Percentiles rank a stretch among this genome's conserved stretches.
Conservation (phyloP, 768 basidiomycete species). For the Dentipellis fragilis region DNA sequence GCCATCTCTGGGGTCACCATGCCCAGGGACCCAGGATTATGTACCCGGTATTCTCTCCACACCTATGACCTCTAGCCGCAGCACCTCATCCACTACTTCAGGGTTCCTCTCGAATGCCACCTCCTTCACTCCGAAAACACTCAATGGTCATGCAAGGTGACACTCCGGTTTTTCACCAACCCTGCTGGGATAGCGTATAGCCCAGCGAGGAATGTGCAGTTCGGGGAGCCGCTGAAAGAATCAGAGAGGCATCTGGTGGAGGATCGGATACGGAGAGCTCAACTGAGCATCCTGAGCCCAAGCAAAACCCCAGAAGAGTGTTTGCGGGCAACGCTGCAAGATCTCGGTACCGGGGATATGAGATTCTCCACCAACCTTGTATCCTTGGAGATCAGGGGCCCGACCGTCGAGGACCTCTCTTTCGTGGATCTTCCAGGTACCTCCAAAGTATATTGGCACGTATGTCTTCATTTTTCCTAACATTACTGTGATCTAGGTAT, state of each 20-base stretch:
- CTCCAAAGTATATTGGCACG: not conserved
- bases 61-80: not conserved
- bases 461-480: not conserved
- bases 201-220: conserved; percentile 17
- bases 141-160: conserved; percentile 15
- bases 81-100: not conserved
- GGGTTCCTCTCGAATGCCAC: conserved; percentile 11
- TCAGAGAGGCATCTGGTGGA: conserved; percentile 39
- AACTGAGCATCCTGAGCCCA: conserved; percentile 57
- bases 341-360: conserved; percentile 9
- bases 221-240: conserved; percentile 32
- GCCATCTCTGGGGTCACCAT: conserved; percentile 18
- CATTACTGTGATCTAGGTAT: not conserved
- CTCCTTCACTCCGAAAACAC: not conserved
- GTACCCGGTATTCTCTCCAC: conserved; percentile 16
- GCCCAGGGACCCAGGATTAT: conserved; percentile 18
- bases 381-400: conserved; percentile 28
- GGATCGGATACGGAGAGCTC: conserved; percentile 56
- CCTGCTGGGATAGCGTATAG: conserved; percentile 23
- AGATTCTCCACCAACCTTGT: conserved; percentile 28
- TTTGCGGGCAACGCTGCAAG: conserved; percentile 28
- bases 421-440: conserved; percentile 32
- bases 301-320: conserved; percentile 23
- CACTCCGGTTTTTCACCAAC: conserved; percentile 22
- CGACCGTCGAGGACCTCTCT: conserved; percentile 28